Evolutionary conservation across 768 basidiomycete species (phyloP).

Genomic region (Tylopilus sp.): DNA sequence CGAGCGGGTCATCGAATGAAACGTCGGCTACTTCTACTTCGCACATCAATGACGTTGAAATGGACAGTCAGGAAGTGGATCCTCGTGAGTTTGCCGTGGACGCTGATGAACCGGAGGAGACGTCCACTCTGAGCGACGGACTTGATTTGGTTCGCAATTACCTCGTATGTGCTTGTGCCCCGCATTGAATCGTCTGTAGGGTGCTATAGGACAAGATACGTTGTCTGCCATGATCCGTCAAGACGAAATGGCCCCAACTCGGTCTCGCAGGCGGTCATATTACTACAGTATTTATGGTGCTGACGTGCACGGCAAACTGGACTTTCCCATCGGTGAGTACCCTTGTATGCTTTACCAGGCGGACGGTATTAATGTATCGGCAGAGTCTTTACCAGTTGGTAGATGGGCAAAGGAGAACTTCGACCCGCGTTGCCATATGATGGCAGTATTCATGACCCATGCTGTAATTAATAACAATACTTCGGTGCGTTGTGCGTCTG

Average conservation of each 20-base stretch:
- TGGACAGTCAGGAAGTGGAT: conserved; percentile 15
- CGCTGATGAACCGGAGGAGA: conserved; percentile 18
- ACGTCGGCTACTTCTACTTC: conserved; percentile 1
- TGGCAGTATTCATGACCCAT: conserved; percentile 70
- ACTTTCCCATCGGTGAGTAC: conserved; percentile 54
- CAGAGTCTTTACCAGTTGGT: conserved; percentile 57
- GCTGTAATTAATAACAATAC: conserved; percentile 66
- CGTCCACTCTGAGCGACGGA: conserved; percentile 8
- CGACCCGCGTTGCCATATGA: conserved; percentile 52
- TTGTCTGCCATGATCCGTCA: conserved; percentile 70
- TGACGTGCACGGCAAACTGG: conserved; percentile 45
- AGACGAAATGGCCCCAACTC: conserved; percentile 61
- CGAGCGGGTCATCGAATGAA: conserved; percentile 13
- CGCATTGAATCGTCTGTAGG: conserved; percentile 38
- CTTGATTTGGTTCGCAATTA: conserved; percentile 24
- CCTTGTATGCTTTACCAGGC: not conserved
- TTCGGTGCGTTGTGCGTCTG: conserved; percentile 19
- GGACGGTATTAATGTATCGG: conserved; percentile 1
- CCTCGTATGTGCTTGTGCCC: not conserved
- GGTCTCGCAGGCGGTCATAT: conserved; percentile 55
- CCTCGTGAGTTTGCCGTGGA: conserved; percentile 15
- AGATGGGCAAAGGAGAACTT: conserved; percentile 58
- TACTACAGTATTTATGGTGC: conserved; percentile 40
- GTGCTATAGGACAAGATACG: conserved; percentile 69
- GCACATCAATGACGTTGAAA: conserved; percentile 4